Base-by-base conservation (phyloP, 192 early-diverging fungal species). In the Gigaspora rosea region DNA sequence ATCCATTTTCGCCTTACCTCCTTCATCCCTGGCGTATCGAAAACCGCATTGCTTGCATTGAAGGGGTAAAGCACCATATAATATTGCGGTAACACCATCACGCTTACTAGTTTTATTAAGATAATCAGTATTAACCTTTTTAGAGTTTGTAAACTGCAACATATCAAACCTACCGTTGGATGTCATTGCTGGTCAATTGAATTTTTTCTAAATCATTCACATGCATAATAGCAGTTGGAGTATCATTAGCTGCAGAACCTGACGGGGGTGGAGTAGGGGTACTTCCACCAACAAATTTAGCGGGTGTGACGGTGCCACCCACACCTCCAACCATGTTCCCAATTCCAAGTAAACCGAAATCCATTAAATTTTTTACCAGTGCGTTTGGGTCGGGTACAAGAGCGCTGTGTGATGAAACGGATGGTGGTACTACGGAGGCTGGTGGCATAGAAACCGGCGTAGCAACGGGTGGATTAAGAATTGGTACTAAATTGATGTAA, bases 21-120 rank as follows among this genome's bases (percentile, higher is more conserved):
- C 86, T 16, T 85, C 88, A 9, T 87, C 85, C 48, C 88, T 89
- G 4, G 87, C 80, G 61, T 91, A 95, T 27, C 97, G 91, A 79
- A 90, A 89, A 0, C 94, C 97, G 81, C 97, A 99, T 85, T 99
- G 97, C 62, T 92, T 90, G 84, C 97, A 99, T 80, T 95, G 92
- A 32, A 91, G 81, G 8, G 92, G 89, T 2, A 92, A 88, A 3
- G 86, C 88, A 27, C 89, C 88, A 84, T 97, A 97, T 65, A 96
- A 81, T 20, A 88, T 80, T 63, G 89, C 85, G 47, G 88, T 79
- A 0, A 90, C 85, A n/a, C 90, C 88, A 5, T 88, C 83, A 56
- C 78, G 75, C 66, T 75, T 77, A 75, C 90, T 90, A 85, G 48
- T 74, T 20, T 27, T 32, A 16, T 69, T n/a, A 47, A 47, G 9